Base-by-base conservation (phyloP, 192 early-diverging fungal genomes). In the Chytriomyces sp. region DNA sequence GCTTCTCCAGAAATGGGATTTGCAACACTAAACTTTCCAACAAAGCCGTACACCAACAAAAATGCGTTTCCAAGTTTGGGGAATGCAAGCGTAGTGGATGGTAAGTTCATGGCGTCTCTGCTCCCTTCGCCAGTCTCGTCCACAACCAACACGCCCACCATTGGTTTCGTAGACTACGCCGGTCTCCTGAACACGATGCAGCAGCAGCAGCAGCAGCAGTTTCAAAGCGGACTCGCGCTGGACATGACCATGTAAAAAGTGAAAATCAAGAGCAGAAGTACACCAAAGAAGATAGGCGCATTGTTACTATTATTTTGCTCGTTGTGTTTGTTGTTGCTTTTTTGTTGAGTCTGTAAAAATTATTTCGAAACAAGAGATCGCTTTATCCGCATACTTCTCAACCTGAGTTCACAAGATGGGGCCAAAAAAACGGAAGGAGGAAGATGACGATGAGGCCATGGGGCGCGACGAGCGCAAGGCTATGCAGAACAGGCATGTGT, bases 381-480 rank as follows among this genome's bases (percentile, higher is more conserved):
- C 28, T 35, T 35, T 35, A 35, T 35, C 28, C 28, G 28, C 28
- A 35, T 35, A 35, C 28, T 35, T 35, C 28, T 35, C 2, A 2
- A 35, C 28, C 28, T 35, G 28, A 35, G 28, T 35, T 35, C 28
- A 35, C 28, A 2, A 35, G 28, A 35, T 35, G 28, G 28, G 28
- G 28, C 28, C 28, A 35, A 35, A 35, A 35, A 35, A 35, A 35
- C 28, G 28, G 2, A 35, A 35, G 28, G 53, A 57, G 11, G 53
- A 57, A 57, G 53, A 20, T 18, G 53, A 57, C 13, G 13, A 57
- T 11, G 11, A 11, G 53, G 13, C 53, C 13, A 57, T 57, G 53
- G 53, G 53, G 53, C 53, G 53, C 53, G 53, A 57, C 1, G 53
- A 57, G 53, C 53, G 53, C 53, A 57, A 57, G 53, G 53, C 53